Evolutionary conservation across 495 filamentous ascomycete species (phyloP).

Genomic region (Xanthoparmelia taractica): DNA sequence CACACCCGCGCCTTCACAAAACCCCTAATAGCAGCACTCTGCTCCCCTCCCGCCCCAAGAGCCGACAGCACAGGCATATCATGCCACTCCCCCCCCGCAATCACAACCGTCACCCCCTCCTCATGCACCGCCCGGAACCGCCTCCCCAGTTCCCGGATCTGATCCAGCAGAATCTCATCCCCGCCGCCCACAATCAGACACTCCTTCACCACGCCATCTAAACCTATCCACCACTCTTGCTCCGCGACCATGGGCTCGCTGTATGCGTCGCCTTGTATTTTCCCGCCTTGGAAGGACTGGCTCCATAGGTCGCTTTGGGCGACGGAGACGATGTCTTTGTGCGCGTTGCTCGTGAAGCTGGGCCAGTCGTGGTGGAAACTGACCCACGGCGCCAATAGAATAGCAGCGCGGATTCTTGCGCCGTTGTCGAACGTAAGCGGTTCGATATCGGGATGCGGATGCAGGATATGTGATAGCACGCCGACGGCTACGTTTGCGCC

Average conservation of each 20-base stretch:
- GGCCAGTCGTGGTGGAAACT: constrained; percentile 38
- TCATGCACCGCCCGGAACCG: constrained; percentile 32
- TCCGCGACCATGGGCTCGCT: constrained; percentile 46
- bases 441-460: constrained; percentile 49
- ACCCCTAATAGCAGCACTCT: constrained; percentile 7
- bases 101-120: constrained; percentile 9
- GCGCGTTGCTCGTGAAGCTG: constrained; percentile 38
- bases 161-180: constrained; percentile 51
- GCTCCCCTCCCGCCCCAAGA: constrained; percentile 3
- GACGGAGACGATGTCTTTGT: constrained; percentile 42
- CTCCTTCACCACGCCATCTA: constrained; percentile 37
- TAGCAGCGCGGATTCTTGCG: constrained; percentile 31
- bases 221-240: constrained; percentile 46
- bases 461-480: constrained; percentile 50
- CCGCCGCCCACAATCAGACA: constrained; percentile 47
- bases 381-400: constrained; percentile 51
- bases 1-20: constrained; percentile 2
- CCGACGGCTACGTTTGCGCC: constrained; percentile 52
- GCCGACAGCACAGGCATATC: neutral
- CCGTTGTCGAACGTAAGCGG: constrained; percentile 18
- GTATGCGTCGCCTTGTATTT: constrained; percentile 46
- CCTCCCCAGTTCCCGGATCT: constrained; percentile 44
- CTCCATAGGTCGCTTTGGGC: constrained; percentile 36
- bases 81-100: constrained; percentile 23
- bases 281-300: constrained; percentile 37